Conservation (phyloP, 1,284 basidiomycete species). For the Bjerkandera adusta region DNA sequence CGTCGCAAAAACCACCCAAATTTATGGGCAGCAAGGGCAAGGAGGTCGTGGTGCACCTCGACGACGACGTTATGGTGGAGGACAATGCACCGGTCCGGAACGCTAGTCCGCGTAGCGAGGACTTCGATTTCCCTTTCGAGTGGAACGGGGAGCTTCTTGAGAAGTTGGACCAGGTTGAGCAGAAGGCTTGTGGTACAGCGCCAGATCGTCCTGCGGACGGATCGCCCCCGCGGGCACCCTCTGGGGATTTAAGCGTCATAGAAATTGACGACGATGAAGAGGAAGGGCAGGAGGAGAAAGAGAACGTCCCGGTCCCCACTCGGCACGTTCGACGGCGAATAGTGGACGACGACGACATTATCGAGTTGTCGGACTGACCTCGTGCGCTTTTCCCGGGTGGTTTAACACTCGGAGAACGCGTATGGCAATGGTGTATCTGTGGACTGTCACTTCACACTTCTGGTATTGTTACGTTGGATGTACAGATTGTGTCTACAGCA, state of each 20-base stretch:
- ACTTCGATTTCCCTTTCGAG: slow-evolving; percentile 31
- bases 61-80: slow-evolving; percentile 5
- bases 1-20: neutral
- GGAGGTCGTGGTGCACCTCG: neutral
- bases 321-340: slow-evolving; percentile 48
- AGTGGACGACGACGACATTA: slow-evolving; percentile 8
- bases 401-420: too few species aligned
- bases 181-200: slow-evolving; percentile 17
- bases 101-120: slow-evolving; percentile 23
- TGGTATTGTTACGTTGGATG: too few species aligned
- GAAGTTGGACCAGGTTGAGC: slow-evolving; percentile 36
- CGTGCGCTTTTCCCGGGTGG: too few species aligned
- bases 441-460: too few species aligned
- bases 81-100: slow-evolving; percentile 7
- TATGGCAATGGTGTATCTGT: too few species aligned
- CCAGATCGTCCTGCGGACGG: neutral
- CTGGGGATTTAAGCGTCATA: slow-evolving; percentile 29
- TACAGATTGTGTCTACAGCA: too few species aligned
- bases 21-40: slow-evolving; percentile 4
- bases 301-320: slow-evolving; percentile 56
- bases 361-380: slow-evolving; percentile 28
- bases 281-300: slow-evolving; percentile 59
- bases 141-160: slow-evolving; percentile 37
- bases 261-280: slow-evolving; percentile 49
- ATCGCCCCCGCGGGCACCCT: slow-evolving; percentile 9